A percentile compares a stretch with the other conserved stretches of the same genome.
These are phyloP conservation scores for Blastomyces percursus DNA, from an alignment of 2,329 filamentous ascomycete species.

Conservation along the genomic window DNA sequence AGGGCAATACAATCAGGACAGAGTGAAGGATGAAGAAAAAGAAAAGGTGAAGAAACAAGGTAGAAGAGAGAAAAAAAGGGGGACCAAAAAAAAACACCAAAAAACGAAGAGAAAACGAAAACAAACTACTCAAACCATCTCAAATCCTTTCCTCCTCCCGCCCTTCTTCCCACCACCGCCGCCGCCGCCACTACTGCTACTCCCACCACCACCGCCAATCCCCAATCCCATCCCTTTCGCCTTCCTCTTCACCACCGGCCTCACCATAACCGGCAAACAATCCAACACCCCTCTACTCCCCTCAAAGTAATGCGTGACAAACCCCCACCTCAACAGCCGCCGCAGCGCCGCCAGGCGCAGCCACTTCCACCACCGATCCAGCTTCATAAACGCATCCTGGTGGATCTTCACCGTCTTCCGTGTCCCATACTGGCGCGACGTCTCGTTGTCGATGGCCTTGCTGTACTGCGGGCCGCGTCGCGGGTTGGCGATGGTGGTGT, in stretches of 20 bases:
- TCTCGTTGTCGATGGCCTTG: conserved; percentile 51
- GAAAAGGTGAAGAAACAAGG: no score
- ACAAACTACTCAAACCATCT: neutral
- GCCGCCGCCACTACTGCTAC: neutral
- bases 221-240: conserved; percentile 15
- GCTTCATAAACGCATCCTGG: conserved; percentile 48
- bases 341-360: conserved; percentile 51
- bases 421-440: conserved; percentile 50
- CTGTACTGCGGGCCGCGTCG: conserved; percentile 55
- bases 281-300: conserved; percentile 51
- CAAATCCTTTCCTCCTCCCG: conserved; percentile 1
- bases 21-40: no score
- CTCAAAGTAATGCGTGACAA: conserved; percentile 51
- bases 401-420: conserved; percentile 52
- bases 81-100: neutral
- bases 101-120: neutral
- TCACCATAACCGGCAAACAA: conserved; percentile 41
- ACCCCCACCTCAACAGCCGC: conserved; percentile 50
- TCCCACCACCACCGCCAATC: neutral
- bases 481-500: conserved; percentile 56
- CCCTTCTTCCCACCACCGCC: conserved; percentile 1
- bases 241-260: neutral
- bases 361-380: conserved; percentile 67
- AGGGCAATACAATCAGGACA: no score
- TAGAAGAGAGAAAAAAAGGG: neutral